A percentile compares a stretch with the other conserved stretches of the same genome.
Conservation (phyloP, 257 asterid species). For the Ophiorrhiza pumila region DNA sequence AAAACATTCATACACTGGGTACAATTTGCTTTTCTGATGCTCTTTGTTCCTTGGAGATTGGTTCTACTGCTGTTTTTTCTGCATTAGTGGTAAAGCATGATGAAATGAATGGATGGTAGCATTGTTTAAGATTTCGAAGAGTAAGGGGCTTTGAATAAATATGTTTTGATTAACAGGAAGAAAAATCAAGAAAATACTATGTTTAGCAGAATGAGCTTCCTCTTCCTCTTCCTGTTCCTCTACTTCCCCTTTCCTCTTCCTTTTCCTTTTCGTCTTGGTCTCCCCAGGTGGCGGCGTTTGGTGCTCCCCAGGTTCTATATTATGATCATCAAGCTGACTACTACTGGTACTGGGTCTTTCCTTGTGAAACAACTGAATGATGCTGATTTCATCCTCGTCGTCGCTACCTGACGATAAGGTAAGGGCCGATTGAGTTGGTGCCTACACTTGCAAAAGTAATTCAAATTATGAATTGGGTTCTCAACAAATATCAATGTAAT, state of each 20-base stretch:
- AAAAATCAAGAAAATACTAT: neutral
- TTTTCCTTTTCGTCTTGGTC: constrained; percentile 29
- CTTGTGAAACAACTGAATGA: constrained; percentile 49
- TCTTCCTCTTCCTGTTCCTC: constrained; percentile 40
- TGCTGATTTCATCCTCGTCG: constrained; percentile 52
- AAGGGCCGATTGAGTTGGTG: constrained; percentile 39
- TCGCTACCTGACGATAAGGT: constrained; percentile 53
- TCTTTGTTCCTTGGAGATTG: constrained; percentile 19
- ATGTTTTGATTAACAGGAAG: neutral
- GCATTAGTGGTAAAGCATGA: constrained; percentile 21
- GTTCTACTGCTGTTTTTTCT: constrained; percentile 37
- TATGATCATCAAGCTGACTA: constrained; percentile 19
- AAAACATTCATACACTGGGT: constrained; percentile 40
- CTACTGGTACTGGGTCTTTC: constrained; percentile 21
- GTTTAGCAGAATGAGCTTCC: constrained; percentile 28
- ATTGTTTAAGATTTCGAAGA: neutral
- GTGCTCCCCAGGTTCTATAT: constrained; percentile 37
- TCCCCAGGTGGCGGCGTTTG: constrained; percentile 27
- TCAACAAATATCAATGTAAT: constrained; percentile 21
- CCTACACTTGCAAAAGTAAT: constrained; percentile 24
- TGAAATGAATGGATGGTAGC: neutral
- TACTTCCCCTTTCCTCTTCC: too few relatives aligned
- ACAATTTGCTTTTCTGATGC: constrained; percentile 25
- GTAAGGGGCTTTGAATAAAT: neutral
- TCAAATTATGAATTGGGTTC: neutral